Evolutionary conservation across 108 stramenopile species (phyloP), one percentile per base, ranked within the genome.

Genomic region (Poteriospumella lacustris): DNA sequence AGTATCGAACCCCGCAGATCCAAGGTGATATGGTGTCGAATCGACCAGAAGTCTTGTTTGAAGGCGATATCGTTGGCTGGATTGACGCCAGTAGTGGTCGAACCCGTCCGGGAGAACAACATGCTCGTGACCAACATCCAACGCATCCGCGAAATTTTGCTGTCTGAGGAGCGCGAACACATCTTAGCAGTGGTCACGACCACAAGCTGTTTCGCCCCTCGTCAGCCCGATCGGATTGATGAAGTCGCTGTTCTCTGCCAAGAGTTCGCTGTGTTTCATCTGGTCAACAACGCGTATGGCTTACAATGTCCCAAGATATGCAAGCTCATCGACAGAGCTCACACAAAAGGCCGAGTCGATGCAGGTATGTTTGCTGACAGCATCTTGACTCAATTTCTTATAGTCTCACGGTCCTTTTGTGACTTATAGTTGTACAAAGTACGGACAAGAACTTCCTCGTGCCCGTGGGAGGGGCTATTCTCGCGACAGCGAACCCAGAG

Each of bases 371-470:
- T 56, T 19, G 15, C 24, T 56, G 15, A 56, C 15, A 19, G 52
- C 24, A 19, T 56, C 52, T 56, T 15, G 24, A 19, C 15, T 56
- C 24, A 56, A 56, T 56, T 56, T 24, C 15, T 56, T 56, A 19
- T 56, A 19, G 24, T 56, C 24, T 56, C 52, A 56, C 24, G 24
- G 15, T 56, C 52, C 52, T 19, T 56, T 19, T 56, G 52, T 56
- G 28, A 64, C 94, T 94, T 3, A 86, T 92, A 29, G 98, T 99
- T 33, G 92, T 99, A 19, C 95, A 92, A 76, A 94, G 92, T 34
- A 96, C 95, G 0, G 99, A 99, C 83, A 99, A 99, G 85, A 99
- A 98, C 78, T 96, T 99, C 87, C 68, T 96, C 76, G 97, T 98
- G 9, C 98, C 98, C 1, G 96, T 99, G 0, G 97, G 88, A 12